Percentiles rank a stretch among this genome's conserved stretches.
These are phyloP conservation scores for Trifolium subterraneum DNA, from an alignment of 306 rosid species.

Conservation along the genomic window DNA sequence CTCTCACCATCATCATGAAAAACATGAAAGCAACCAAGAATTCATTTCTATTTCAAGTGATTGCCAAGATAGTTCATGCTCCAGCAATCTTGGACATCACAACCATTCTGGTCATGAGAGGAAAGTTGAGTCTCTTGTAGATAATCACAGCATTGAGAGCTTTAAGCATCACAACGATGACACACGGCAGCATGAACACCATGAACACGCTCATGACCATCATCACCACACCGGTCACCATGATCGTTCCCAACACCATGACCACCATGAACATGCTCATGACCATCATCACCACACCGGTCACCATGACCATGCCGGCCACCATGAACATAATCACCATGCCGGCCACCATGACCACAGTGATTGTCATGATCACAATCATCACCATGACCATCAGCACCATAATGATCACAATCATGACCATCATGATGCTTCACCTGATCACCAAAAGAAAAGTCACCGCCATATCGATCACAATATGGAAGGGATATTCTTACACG, in stretches of 20 bases:
- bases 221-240: background rate
- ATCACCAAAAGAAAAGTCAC: slow-evolving; percentile 55
- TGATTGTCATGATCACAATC: slow-evolving; percentile 8
- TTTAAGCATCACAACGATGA: slow-evolving; percentile 22
- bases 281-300: background rate
- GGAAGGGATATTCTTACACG: slow-evolving; percentile 98
- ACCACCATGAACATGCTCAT: slow-evolving; percentile 24
- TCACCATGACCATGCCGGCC: slow-evolving; percentile 39
- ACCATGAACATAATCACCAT: slow-evolving; percentile 18
- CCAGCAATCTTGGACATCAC: slow-evolving; percentile 45
- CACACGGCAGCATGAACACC: background rate
- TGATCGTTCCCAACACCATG: background rate
- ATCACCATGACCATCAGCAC: slow-evolving; percentile 20
- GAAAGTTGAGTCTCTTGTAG: slow-evolving; percentile 37
- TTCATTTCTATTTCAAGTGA: slow-evolving; percentile 48
- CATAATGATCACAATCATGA: slow-evolving; percentile 42
- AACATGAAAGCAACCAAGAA: slow-evolving; percentile 46
- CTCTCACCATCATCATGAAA: slow-evolving; percentile 48
- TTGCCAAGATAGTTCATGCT: slow-evolving; percentile 47
- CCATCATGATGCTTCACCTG: slow-evolving; percentile 40
- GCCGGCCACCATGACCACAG: slow-evolving; percentile 6
- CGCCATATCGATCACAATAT: slow-evolving; percentile 95
- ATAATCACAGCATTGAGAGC: slow-evolving; percentile 24
- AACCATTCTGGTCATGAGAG: slow-evolving; percentile 38
- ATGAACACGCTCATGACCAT: slow-evolving; percentile 21